Evolutionary conservation across 768 basidiomycete species (phyloP).

Genomic region (Boletales sp.): DNA sequence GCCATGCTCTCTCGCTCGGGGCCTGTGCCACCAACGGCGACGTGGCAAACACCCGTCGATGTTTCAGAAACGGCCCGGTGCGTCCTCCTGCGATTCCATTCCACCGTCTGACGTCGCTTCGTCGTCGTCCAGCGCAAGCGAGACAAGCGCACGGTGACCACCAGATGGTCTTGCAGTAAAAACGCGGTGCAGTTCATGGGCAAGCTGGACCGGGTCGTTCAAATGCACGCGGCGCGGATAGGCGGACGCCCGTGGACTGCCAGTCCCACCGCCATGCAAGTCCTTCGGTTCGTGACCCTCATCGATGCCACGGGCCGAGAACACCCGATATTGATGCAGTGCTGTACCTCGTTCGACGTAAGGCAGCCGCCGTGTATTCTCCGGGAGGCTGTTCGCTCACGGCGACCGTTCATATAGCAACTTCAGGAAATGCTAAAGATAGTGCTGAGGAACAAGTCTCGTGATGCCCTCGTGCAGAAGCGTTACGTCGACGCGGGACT

Average conservation of each 20-base stretch:
- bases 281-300: constrained; percentile 21
- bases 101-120: not conserved
- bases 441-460: constrained; percentile 13
- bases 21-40: not conserved
- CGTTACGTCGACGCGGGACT: constrained; percentile 21
- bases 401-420: constrained; percentile 13
- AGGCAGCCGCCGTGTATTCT: not conserved
- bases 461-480: constrained; percentile 19
- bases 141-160: constrained; percentile 6
- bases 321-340: constrained; percentile 24
- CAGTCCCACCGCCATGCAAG: constrained; percentile 19
- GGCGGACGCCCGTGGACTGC: not conserved
- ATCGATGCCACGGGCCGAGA: constrained; percentile 25
- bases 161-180: constrained; percentile 7
- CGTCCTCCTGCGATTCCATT: constrained; percentile 3
- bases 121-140: constrained; percentile 14
- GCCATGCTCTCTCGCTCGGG: constrained; percentile 10
- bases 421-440: constrained; percentile 17
- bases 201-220: constrained; percentile 22
- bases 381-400: not conserved
- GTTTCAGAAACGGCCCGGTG: constrained; percentile 9
- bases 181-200: constrained; percentile 13
- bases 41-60: constrained; percentile 1
- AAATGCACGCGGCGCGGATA: constrained; percentile 15
- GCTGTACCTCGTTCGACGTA: constrained; percentile 26